A percentile compares a stretch with the other conserved stretches of the same genome.
Conservation (phyloP, 1,284 basidiomycete species). For the Malassezia arunalokei region DNA sequence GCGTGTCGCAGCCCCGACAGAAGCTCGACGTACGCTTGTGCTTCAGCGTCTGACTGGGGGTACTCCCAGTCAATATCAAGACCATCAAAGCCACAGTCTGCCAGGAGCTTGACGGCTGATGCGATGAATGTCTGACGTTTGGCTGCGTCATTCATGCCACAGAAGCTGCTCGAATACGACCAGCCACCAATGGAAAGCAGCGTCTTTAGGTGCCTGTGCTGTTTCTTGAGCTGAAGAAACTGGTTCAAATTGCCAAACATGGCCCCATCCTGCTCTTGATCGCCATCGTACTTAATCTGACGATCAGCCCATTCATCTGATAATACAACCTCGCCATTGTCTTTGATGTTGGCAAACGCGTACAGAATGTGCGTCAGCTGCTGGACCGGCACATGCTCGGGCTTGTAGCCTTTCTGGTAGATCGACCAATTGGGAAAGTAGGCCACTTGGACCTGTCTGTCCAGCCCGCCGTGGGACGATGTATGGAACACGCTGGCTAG, state of each 20-base stretch:
- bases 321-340: constrained; percentile 53
- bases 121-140: constrained; percentile 59
- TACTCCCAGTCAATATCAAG: constrained; percentile 68
- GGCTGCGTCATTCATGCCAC: constrained; percentile 24
- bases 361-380: constrained; percentile 72
- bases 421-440: constrained; percentile 62
- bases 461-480: not conserved
- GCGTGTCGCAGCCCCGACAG: constrained; percentile 59
- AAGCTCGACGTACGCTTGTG: constrained; percentile 60
- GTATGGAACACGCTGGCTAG: too few species aligned
- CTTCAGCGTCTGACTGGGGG: constrained; percentile 60
- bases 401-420: constrained; percentile 72
- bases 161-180: constrained; percentile 45
- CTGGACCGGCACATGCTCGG: constrained; percentile 55
- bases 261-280: constrained; percentile 57
- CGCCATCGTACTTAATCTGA: constrained; percentile 53
- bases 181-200: constrained; percentile 48
- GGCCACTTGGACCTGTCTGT: not conserved
- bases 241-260: constrained; percentile 79
- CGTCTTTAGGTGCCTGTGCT: constrained; percentile 52
- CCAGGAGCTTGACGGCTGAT: constrained; percentile 60
- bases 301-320: constrained; percentile 74
- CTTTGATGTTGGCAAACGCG: constrained; percentile 69
- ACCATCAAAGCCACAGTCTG: constrained; percentile 79
- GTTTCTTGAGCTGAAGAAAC: constrained; percentile 66